Conservation (phyloP, 2,329 filamentous ascomycete genomes). For the Fusarium chlamydosporum region DNA sequence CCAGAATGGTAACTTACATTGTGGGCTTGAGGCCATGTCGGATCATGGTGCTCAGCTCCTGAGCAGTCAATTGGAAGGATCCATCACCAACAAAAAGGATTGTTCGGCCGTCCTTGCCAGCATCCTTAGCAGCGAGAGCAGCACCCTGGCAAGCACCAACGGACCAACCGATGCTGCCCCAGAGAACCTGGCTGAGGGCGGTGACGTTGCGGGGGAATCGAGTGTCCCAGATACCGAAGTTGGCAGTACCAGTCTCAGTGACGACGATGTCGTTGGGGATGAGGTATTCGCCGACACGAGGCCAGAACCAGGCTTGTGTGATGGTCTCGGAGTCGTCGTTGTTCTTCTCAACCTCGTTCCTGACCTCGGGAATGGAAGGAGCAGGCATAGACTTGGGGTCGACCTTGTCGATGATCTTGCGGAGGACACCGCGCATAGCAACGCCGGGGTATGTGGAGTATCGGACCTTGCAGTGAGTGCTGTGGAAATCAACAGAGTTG, state of each 20-base stretch:
- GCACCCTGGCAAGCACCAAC: slow-evolving; percentile 74
- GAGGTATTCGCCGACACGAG: slow-evolving; percentile 79
- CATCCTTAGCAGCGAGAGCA: slow-evolving; percentile 80
- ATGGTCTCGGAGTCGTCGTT: slow-evolving; percentile 63
- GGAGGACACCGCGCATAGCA: slow-evolving; percentile 82
- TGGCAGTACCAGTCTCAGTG: slow-evolving; percentile 89
- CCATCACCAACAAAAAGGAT: slow-evolving; percentile 93
- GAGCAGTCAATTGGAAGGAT: slow-evolving; percentile 85
- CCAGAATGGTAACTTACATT: slow-evolving; percentile 67
- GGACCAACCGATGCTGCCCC: slow-evolving; percentile 77
- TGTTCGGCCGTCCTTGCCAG: slow-evolving; percentile 71
- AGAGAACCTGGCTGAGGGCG: slow-evolving; percentile 82
- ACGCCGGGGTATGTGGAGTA: slow-evolving; percentile 85
- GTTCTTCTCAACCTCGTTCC: slow-evolving; percentile 63
- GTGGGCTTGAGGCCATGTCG: slow-evolving; percentile 80
- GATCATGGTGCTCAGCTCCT: slow-evolving; percentile 89
- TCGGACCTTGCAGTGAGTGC: slow-evolving; percentile 77
- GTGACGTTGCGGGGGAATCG: slow-evolving; percentile 83
- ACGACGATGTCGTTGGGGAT: slow-evolving; percentile 81
- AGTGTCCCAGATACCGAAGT: slow-evolving; percentile 90
- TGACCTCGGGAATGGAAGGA: slow-evolving; percentile 66
- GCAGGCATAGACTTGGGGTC: slow-evolving; percentile 71
- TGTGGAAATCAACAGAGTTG: slow-evolving; percentile 85
- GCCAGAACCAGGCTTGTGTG: slow-evolving; percentile 83
- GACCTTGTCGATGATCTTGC: slow-evolving; percentile 74